Conservation (phyloP, 1,284 basidiomycete genomes). For the Malassezia restricta region DNA sequence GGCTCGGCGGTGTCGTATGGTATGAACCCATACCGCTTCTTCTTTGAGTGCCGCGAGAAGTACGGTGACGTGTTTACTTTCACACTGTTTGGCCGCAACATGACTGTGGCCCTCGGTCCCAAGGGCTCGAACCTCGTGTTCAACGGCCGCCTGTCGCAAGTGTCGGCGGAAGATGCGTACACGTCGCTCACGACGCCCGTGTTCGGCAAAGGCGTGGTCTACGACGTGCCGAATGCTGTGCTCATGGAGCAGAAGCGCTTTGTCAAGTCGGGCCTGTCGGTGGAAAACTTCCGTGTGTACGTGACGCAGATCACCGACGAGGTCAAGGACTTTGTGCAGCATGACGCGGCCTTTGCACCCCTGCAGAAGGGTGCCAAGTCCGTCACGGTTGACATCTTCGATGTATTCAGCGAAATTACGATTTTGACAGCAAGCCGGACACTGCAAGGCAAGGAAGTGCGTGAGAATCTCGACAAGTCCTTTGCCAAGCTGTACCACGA, state of each 20-base stretch:
- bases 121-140: slow-evolving; percentile 90
- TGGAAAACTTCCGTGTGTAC: slow-evolving; percentile 81
- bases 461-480: slow-evolving; percentile 63
- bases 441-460: slow-evolving; percentile 81
- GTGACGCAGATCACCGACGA: slow-evolving; percentile 71
- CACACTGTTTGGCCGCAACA: slow-evolving; percentile 64
- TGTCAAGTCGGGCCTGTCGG: slow-evolving; percentile 67
- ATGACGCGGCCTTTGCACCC: slow-evolving; percentile 54
- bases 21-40: slow-evolving; percentile 66
- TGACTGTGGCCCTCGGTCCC: slow-evolving; percentile 82
- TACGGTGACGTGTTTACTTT: slow-evolving; percentile 68
- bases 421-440: slow-evolving; percentile 88
- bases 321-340: slow-evolving; percentile 22
- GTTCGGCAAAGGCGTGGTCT: slow-evolving; percentile 95
- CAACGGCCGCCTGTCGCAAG: slow-evolving; percentile 78
- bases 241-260: slow-evolving; percentile 99
- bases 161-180: slow-evolving; percentile 95
- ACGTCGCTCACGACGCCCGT: slow-evolving; percentile 50
- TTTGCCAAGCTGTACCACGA: slow-evolving; percentile 80
- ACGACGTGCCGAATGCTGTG: slow-evolving; percentile 87
- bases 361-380: slow-evolving; percentile 35
- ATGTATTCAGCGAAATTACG: slow-evolving; percentile 76
- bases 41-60: slow-evolving; percentile 67
- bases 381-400: slow-evolving; percentile 49
- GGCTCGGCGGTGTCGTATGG: slow-evolving; percentile 64